These are phyloP conservation scores for Pythium volutum DNA, from an alignment of 352 stramenopile species.

Conservation along the genomic window DNA sequence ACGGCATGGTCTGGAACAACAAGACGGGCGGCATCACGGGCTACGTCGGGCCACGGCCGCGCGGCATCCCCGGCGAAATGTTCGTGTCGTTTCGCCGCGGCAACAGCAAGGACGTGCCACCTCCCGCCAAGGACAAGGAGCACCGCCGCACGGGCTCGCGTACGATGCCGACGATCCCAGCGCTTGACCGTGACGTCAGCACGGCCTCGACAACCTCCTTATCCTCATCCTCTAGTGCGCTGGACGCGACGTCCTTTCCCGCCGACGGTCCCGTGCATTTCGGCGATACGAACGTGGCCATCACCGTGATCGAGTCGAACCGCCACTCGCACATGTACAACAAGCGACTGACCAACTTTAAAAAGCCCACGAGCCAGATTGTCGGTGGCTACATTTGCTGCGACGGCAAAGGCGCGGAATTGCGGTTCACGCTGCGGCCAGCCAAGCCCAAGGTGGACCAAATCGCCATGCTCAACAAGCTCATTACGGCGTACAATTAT, in stretches of 20 bases:
- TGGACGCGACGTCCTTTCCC: background rate
- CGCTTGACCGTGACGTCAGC: slow-evolving; percentile 14
- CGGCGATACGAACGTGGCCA: slow-evolving; percentile 67
- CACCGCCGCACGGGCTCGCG: background rate
- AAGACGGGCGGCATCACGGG: slow-evolving; percentile 86
- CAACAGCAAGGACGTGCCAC: slow-evolving; percentile 13
- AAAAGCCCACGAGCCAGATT: slow-evolving; percentile 81
- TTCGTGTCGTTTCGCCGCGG: slow-evolving; percentile 60
- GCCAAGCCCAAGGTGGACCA: slow-evolving; percentile 67
- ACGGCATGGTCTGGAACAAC: slow-evolving; percentile 87
- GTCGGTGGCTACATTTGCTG: slow-evolving; percentile 84
- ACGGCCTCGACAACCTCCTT: slow-evolving; percentile 16
- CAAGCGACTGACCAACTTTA: slow-evolving; percentile 84
- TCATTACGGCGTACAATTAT: slow-evolving; percentile 82
- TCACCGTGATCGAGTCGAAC: slow-evolving; percentile 75
- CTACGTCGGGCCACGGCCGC: slow-evolving; percentile 69
- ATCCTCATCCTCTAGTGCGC: slow-evolving; percentile 14
- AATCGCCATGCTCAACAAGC: slow-evolving; percentile 83
- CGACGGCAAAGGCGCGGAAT: slow-evolving; percentile 73
- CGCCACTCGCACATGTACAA: slow-evolving; percentile 85
- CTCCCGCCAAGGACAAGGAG: background rate
- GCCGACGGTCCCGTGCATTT: slow-evolving; percentile 45
- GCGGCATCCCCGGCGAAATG: slow-evolving; percentile 71
- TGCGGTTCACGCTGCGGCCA: slow-evolving; percentile 64
- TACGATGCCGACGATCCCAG: too few relatives aligned